phyloP scores from a whole-genome alignment of 495 filamentous ascomycete species.

The Cercophora samala region DNA sequence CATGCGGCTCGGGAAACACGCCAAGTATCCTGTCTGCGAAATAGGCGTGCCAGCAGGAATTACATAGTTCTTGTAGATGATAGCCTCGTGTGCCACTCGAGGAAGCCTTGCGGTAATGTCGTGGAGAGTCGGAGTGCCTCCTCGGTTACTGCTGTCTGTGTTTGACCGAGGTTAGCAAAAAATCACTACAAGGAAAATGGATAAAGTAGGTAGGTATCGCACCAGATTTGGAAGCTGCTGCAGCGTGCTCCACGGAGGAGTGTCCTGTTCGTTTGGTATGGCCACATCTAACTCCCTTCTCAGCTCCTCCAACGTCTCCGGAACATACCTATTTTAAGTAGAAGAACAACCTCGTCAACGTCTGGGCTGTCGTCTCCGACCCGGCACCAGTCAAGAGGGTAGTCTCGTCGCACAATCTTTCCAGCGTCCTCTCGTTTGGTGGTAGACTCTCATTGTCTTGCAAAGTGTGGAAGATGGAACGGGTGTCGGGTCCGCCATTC shows the following conservation, averaged over 20 bases:
- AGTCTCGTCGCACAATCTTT: constrained; percentile 42
- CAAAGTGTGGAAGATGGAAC: constrained; percentile 41
- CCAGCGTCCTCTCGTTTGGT: constrained; percentile 29
- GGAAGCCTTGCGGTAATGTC: constrained; percentile 42
- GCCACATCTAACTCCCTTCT: constrained; percentile 34
- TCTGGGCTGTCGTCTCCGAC: constrained; percentile 42
- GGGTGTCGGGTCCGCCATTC: not conserved
- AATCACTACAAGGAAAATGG: not conserved
- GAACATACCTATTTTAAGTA: constrained; percentile 38
- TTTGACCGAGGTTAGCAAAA: not conserved
- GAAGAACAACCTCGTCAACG: constrained; percentile 35
- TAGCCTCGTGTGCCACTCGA: constrained; percentile 36
- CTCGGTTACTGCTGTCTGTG: constrained; percentile 38
- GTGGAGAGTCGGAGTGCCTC: constrained; percentile 48
- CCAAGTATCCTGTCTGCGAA: constrained; percentile 26
- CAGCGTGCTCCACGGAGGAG: constrained; percentile 40
- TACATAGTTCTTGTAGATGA: constrained; percentile 24
- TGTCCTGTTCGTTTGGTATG: constrained; percentile 22
- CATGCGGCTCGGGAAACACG: constrained; percentile 47
- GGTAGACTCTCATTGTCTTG: constrained; percentile 42
- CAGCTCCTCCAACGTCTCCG: constrained; percentile 27
- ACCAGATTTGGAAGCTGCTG: constrained; percentile 51
- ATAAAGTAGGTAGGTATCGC: too few relatives aligned
- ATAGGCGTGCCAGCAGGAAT: constrained; percentile 31
- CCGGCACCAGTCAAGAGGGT: constrained; percentile 40